Percentiles rank a stretch among this genome's conserved stretches.
These are phyloP conservation scores for Setaria viridis DNA, from an alignment of 202 grass and related monocot species.

Conservation along the genomic window DNA sequence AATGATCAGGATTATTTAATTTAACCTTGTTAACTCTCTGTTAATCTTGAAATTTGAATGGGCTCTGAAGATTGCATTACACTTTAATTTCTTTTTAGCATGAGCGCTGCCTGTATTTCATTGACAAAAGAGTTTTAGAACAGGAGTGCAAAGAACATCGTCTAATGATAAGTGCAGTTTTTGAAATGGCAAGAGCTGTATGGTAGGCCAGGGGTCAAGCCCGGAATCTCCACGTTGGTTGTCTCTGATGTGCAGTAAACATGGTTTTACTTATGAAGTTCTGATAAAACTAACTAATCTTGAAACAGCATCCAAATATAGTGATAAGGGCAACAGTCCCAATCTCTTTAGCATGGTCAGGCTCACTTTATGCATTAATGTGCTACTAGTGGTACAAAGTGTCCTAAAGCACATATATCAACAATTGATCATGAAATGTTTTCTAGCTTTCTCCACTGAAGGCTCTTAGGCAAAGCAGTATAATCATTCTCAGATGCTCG, in stretches of 20 bases:
- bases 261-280: too few species aligned
- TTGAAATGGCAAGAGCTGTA: conserved; percentile 17
- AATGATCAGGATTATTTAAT: background rate
- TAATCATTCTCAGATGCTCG: background rate
- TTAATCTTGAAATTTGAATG: background rate
- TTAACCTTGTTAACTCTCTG: background rate
- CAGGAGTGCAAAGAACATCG: background rate
- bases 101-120: background rate
- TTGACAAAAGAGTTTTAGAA: background rate
- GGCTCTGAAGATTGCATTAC: background rate
- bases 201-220: background rate
- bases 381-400: background rate
- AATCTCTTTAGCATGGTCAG: conserved; percentile 10
- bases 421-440: background rate
- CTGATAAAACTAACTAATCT: background rate
- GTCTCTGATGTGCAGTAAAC: background rate
- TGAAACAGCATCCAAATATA: background rate
- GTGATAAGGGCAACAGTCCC: background rate
- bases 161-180: background rate
- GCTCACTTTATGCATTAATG: background rate
- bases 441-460: background rate
- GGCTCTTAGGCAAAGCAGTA: background rate
- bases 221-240: background rate
- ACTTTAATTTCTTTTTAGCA: background rate
- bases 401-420: background rate